Base-by-base conservation (phyloP, 306 rosid genomes). In the Neltuma alba region DNA sequence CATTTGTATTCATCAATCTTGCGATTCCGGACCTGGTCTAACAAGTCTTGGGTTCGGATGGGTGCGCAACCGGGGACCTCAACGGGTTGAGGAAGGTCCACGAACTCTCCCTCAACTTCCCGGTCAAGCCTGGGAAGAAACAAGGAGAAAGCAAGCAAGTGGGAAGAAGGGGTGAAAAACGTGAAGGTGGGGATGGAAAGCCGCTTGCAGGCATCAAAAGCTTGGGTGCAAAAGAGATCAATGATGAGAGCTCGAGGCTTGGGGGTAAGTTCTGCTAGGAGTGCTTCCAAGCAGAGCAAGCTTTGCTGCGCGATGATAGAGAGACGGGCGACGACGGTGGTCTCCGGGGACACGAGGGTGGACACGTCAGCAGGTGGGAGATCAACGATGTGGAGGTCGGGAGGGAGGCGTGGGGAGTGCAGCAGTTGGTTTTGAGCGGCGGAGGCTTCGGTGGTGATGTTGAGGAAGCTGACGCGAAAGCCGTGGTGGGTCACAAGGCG, bases 391-490 rank as follows among this genome's bases (percentile, higher is more conserved):
- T 83, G 74, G 50, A 87, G 60, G 21, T 47, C 44, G 9, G 61
- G 67, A 3, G 89, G 90, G 20, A 85, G 78, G 40, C 41, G 2
- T 2, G 86, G 64, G 0, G 89, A 72, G 70, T 76, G 82, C 14
- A 89, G 76, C 2, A 89, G 87, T 2, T 57, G 52, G 60, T 47
- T 76, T 69, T 89, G 87, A 3, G 82, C 87, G 0, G 82, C 54
- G 67, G 90, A 86, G 30, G 86, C 82, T 40, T 85, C 86, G 72
- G 90, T 74, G 76, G 92, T 83, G 83, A 89, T 74, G 76, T 87
- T 78, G 48, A 89, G 80, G 82, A 89, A 89, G 78, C 80, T 85
- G 12, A 83, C 88, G 13, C n/a, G 81, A 45, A 66, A 44, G 40
- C 52, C 66, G 8, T 86, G 89, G 45, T 76, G 60, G 44, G 16